These are phyloP conservation scores for Prunus kanzakura DNA, from an alignment of 306 rosid species.

Conservation along the genomic window DNA sequence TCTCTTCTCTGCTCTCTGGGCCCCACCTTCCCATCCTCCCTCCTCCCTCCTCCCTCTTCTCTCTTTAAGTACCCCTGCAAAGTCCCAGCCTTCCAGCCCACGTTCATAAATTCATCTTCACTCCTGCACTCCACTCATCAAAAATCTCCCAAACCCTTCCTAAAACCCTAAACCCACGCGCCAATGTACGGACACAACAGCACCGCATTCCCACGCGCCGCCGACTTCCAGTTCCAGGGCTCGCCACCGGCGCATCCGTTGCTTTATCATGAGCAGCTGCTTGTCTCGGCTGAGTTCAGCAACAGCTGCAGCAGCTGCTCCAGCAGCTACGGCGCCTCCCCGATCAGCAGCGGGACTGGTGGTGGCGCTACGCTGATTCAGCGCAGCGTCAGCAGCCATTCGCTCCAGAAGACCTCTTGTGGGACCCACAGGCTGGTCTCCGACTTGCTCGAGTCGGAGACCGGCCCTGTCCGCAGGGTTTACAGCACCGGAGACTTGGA, in stretches of 20 bases:
- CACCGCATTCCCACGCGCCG: constrained; percentile 40
- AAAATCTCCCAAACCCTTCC: not conserved
- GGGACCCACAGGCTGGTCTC: constrained; percentile 43
- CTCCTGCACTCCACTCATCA: not conserved
- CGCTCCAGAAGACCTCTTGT: constrained; percentile 36
- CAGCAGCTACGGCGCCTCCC: constrained; percentile 51
- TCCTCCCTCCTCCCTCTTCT: not conserved
- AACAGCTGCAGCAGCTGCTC: constrained; percentile 56
- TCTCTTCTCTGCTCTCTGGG: not conserved
- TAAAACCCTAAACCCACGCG: constrained; percentile 31
- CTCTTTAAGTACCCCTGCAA: constrained; percentile 35
- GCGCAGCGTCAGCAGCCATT: constrained; percentile 54
- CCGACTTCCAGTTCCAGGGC: constrained; percentile 13
- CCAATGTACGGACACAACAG: constrained; percentile 53
- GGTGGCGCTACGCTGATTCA: constrained; percentile 26
- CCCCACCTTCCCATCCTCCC: not conserved
- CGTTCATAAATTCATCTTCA: not conserved
- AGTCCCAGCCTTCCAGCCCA: not conserved
- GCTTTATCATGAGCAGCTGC: constrained; percentile 16
- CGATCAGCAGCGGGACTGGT: not conserved
- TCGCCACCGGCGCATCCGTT: not conserved
- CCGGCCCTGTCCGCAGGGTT: constrained; percentile 54
- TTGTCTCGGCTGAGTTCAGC: constrained; percentile 21
- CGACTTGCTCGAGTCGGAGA: constrained; percentile 29
- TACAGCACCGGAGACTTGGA: constrained; percentile 68